These are phyloP conservation scores for Trifolium fragiferum DNA, from an alignment of 306 rosid species.

Conservation along the genomic window DNA sequence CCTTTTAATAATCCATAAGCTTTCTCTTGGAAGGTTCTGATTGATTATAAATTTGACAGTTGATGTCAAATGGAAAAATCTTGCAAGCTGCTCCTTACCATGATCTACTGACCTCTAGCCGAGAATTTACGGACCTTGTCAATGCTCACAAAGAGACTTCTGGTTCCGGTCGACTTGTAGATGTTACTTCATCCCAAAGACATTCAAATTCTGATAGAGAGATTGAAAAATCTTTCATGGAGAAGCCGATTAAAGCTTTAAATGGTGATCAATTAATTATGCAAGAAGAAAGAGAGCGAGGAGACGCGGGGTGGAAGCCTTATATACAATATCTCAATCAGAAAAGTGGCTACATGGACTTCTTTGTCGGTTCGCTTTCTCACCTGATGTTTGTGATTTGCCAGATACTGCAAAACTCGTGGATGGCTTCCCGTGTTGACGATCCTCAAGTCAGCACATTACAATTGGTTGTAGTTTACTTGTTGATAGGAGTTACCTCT, in stretches of 20 bases:
- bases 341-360: conserved; percentile 44
- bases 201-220: conserved; percentile 21
- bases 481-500: conserved; percentile 42
- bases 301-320: conserved; percentile 58
- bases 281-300: conserved; percentile 44
- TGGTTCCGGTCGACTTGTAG: conserved; percentile 33
- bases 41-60: too few species aligned
- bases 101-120: conserved; percentile 47
- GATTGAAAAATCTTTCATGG: too few species aligned
- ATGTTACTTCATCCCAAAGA: background rate
- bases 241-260: too few species aligned
- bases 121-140: conserved; percentile 61
- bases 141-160: conserved; percentile 57
- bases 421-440: conserved; percentile 59
- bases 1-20: too few species aligned
- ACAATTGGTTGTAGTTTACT: conserved; percentile 45
- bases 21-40: too few species aligned
- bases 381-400: conserved; percentile 40
- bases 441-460: conserved; percentile 35
- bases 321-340: conserved; percentile 60
- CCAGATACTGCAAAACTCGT: conserved; percentile 53
- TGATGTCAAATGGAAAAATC: conserved; percentile 57
- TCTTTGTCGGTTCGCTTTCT: conserved; percentile 26
- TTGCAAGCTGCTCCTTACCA: conserved; percentile 49
- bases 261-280: conserved; percentile 36